Evolutionary conservation across 2,329 filamentous ascomycete species (phyloP).

Genomic region (Hymenoscyphus linearis): DNA sequence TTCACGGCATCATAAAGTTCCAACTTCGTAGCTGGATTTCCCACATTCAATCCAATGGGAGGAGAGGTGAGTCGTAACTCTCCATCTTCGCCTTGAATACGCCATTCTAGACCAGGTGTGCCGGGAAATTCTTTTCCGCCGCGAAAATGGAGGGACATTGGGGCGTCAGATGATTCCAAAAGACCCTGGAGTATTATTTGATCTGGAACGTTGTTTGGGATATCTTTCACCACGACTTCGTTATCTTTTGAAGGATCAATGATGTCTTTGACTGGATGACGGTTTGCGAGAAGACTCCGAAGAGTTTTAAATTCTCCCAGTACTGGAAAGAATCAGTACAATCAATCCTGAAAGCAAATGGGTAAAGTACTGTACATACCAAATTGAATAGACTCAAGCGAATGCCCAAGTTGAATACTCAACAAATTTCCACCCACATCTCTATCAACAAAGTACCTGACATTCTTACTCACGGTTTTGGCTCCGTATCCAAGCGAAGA

Average conservation of each 20-base stretch:
- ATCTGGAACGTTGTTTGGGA: conserved; percentile 42
- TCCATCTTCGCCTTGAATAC: conserved; percentile 46
- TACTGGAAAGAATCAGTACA: background rate
- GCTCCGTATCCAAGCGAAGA: conserved; percentile 8
- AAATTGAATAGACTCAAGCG: conserved; percentile 41
- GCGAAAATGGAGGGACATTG: conserved; percentile 38
- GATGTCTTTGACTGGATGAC: conserved; percentile 38
- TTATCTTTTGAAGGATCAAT: conserved; percentile 26
- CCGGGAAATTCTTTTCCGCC: conserved; percentile 45
- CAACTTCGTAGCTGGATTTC: conserved; percentile 38
- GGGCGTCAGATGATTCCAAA: conserved; percentile 19
- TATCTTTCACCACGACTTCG: conserved; percentile 29
- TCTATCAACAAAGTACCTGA: conserved; percentile 45
- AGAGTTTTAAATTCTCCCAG: conserved; percentile 41
- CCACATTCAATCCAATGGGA: conserved; percentile 32
- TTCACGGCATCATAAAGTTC: conserved; percentile 47
- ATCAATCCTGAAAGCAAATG: background rate
- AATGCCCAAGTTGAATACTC: conserved; percentile 26
- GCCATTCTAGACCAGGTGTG: conserved; percentile 43
- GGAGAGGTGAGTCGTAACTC: conserved; percentile 40
- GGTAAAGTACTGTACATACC: conserved; percentile 16
- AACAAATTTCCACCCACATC: conserved; percentile 36
- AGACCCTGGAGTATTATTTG: conserved; percentile 36
- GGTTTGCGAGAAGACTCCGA: conserved; percentile 40
- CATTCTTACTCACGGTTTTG: conserved; percentile 18